These are phyloP conservation scores for Colletotrichum viniferum DNA, from an alignment of 2,329 filamentous ascomycete genomes.

Conservation along the genomic window DNA sequence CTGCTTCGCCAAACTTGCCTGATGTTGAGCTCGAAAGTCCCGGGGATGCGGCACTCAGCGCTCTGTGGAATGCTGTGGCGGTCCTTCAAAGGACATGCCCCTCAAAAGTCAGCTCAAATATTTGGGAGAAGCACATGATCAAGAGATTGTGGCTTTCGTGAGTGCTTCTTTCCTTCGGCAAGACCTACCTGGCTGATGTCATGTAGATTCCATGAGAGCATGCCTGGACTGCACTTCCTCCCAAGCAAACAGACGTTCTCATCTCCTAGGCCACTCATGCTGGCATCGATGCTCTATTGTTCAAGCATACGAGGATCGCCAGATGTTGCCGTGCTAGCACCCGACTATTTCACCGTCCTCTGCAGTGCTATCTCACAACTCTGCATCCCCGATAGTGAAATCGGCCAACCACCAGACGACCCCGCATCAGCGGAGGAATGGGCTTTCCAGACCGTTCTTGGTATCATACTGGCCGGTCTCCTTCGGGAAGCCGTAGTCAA, in stretches of 20 bases:
- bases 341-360: constrained; percentile 42
- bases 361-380: constrained; percentile 44
- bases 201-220: constrained; percentile 45
- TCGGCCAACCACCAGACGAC: constrained; percentile 27
- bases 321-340: constrained; percentile 37
- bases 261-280: constrained; percentile 42
- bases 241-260: constrained; percentile 47
- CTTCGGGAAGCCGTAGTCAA: constrained; percentile 44
- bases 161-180: neutral
- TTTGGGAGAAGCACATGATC: constrained; percentile 37
- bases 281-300: constrained; percentile 49
- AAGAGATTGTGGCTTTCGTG: constrained; percentile 39
- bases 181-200: neutral
- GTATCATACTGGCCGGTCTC: constrained; percentile 43
- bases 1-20: neutral
- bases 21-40: neutral
- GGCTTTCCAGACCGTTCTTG: constrained; percentile 47
- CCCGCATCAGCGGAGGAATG: constrained; percentile 35
- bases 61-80: constrained; percentile 33
- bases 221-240: constrained; percentile 49
- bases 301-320: constrained; percentile 36
- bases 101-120: constrained; percentile 25
- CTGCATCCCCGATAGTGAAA: constrained; percentile 36
- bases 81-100: constrained; percentile 30
- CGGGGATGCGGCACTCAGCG: constrained; percentile 18